Evolutionary conservation across 768 basidiomycete species (phyloP), one percentile per base, ranked within the genome.

Genomic region (Amanita pallidorosea): DNA sequence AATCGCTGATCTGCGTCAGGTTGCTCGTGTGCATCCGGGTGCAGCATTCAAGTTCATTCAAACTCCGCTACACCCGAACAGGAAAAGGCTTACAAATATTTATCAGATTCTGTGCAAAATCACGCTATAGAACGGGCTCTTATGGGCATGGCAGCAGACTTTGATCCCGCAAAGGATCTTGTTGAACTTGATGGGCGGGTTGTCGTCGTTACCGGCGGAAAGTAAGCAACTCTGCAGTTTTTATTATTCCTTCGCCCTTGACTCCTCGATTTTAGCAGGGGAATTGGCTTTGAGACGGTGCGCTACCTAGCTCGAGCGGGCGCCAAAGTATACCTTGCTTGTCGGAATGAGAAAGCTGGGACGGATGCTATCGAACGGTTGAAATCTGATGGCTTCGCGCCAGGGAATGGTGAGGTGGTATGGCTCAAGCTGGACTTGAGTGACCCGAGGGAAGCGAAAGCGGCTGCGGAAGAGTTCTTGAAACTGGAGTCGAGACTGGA

Each of bases 281-380:
- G 62, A 9, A 65, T 66, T 13, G 80, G 81, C 0, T 74, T 70
- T 54, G 68, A 68, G 0, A 80, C 75, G 0, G 70, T 79, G 17
- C 67, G 70, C 47, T 70, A 73, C 54, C 72, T 84, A 17, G 77
- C 72, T 0, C 66, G 68, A 6, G 67, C 63, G 7, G 79, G 80
- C 13, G 79, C 80, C 4, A 81, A 76, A 56, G 76, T 82, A 5
- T 81, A 81, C 55, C 69, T 83, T 54, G 76, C 71, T 0, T 73
- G 77, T 6, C 70, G 80, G 15, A 70, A 67, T 54, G 72, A 75
- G 54, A 56, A 56, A 13, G 69, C 65, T 43, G 80, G 75, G 7
- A 66, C 60, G 18, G 71, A 59, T 6, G 79, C 79, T 2, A 74
- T 81, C n/a, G 65, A 63, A 22, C 59, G 65, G 27, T 62, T 84